These are phyloP conservation scores for Flaveria linearis DNA, from an alignment of 129 eudicot species.

Conservation along the genomic window DNA sequence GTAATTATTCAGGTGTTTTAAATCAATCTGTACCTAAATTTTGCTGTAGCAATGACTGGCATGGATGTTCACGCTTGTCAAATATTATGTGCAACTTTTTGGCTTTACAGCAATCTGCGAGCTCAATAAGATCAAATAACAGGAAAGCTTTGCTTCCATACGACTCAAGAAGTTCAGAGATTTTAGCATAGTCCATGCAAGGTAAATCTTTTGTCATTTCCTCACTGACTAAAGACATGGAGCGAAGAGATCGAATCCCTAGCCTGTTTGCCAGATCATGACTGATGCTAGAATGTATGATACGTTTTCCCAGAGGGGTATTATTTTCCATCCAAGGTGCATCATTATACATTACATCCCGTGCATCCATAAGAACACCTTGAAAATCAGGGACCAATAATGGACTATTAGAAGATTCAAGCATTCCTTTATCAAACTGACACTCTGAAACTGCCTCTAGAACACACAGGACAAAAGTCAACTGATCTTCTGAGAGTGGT, in stretches of 20 bases:
- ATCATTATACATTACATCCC: slow-evolving; percentile 88
- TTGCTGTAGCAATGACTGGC: slow-evolving; percentile 89
- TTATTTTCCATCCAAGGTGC: slow-evolving; percentile 94
- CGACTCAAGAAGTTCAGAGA: slow-evolving; percentile 67
- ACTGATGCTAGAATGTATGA: slow-evolving; percentile 77
- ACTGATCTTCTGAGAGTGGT: slow-evolving; percentile 76
- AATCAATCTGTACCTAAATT: slow-evolving; percentile 63
- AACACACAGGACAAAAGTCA: slow-evolving; percentile 75
- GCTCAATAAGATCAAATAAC: slow-evolving; percentile 86
- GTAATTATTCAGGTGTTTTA: background rate
- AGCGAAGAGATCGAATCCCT: slow-evolving; percentile 87
- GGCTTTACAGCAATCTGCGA: slow-evolving; percentile 97
- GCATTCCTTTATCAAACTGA: slow-evolving; percentile 50
- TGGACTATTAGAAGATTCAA: slow-evolving; percentile 49
- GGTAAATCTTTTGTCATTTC: slow-evolving; percentile 94
- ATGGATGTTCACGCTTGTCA: slow-evolving; percentile 92
- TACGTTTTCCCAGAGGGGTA: slow-evolving; percentile 58
- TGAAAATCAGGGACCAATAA: slow-evolving; percentile 77
- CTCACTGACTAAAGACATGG: slow-evolving; percentile 83
- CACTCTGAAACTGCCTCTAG: slow-evolving; percentile 86
- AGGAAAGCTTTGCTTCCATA: slow-evolving; percentile 69
- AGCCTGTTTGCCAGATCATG: slow-evolving; percentile 74
- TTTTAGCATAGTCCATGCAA: slow-evolving; percentile 83
- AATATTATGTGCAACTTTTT: slow-evolving; percentile 78
- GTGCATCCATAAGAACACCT: slow-evolving; percentile 64